Evolutionary conservation across 2,329 filamentous ascomycete species (phyloP).

Genomic region (Onygena corvina): DNA sequence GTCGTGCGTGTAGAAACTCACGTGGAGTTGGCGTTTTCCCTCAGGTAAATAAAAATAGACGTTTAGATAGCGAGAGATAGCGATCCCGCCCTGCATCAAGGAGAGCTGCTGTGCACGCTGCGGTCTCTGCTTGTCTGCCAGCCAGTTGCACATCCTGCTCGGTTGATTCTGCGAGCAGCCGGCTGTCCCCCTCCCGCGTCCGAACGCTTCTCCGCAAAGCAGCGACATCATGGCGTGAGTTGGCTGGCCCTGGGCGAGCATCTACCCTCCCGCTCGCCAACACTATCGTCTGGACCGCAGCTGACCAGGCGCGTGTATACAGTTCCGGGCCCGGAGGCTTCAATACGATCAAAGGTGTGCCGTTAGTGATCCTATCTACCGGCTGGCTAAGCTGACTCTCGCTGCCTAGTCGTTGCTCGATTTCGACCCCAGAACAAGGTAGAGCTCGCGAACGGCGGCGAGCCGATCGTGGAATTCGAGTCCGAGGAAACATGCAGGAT

Average conservation of each 20-base stretch:
- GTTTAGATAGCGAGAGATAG: too few species aligned
- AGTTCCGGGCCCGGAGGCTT: constrained; percentile 25
- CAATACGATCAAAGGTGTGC: constrained; percentile 45
- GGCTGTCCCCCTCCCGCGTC: background rate
- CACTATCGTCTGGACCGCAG: constrained; percentile 15
- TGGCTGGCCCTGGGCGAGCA: background rate
- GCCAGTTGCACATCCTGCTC: background rate
- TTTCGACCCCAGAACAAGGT: constrained; percentile 95
- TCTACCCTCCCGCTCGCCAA: background rate
- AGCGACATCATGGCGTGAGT: constrained; percentile 37
- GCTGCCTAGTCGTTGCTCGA: constrained; percentile 68
- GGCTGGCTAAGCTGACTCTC: background rate
- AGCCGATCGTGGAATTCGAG: constrained; percentile 82
- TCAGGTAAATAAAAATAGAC: too few species aligned
- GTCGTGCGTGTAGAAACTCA: background rate
- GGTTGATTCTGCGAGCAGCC: background rate
- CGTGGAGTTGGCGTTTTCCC: background rate
- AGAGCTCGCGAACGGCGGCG: constrained; percentile 79
- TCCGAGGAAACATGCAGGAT: constrained; percentile 78
- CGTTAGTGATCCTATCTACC: constrained; percentile 11
- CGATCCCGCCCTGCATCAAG: too few species aligned
- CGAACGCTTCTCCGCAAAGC: background rate
- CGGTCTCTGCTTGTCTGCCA: too few species aligned
- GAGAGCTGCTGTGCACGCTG: too few species aligned
- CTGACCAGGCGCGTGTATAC: constrained; percentile 12